Conservation (phyloP, 2,329 filamentous ascomycete genomes). For the Colletotrichum noveboracense region DNA sequence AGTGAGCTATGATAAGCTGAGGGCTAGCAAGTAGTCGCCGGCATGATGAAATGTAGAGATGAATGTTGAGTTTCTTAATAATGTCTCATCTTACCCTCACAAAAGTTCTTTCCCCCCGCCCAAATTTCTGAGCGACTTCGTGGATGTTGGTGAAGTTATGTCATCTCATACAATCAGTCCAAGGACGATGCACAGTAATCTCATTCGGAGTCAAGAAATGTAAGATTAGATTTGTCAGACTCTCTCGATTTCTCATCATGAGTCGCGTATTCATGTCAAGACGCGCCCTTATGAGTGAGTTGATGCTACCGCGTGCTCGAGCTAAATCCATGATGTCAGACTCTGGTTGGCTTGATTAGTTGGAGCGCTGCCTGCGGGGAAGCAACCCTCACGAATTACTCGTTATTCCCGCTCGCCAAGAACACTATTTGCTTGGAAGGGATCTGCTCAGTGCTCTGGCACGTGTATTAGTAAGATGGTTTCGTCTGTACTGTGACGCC, state of each 20-base stretch:
- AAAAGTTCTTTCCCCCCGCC: not conserved
- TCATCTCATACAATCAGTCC: not conserved
- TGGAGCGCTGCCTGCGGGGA: not conserved
- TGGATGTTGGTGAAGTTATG: not conserved
- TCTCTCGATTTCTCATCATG: not conserved
- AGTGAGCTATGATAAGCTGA: conserved; percentile 20
- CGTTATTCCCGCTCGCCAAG: not conserved
- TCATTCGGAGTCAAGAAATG: not conserved
- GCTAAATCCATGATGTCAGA: conserved; percentile 3
- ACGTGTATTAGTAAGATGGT: not conserved
- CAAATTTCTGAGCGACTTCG: not conserved
- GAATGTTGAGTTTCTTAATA: not conserved
- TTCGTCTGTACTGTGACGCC: not conserved
- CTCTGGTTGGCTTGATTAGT: not conserved
- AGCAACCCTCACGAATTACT: not conserved
- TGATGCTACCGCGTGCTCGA: not conserved
- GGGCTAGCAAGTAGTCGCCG: not conserved
- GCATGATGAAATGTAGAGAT: not conserved
- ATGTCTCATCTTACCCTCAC: not conserved
- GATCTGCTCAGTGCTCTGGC: not conserved
- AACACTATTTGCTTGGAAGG: not conserved
- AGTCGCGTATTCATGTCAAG: not conserved
- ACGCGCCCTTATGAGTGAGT: not conserved
- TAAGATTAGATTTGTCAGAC: not conserved
- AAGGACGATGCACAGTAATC: not conserved